A percentile compares a stretch with the other conserved stretches of the same genome.
These are phyloP conservation scores for Petunia axillaris DNA, from an alignment of 257 asterid genomes.

Conservation along the genomic window DNA sequence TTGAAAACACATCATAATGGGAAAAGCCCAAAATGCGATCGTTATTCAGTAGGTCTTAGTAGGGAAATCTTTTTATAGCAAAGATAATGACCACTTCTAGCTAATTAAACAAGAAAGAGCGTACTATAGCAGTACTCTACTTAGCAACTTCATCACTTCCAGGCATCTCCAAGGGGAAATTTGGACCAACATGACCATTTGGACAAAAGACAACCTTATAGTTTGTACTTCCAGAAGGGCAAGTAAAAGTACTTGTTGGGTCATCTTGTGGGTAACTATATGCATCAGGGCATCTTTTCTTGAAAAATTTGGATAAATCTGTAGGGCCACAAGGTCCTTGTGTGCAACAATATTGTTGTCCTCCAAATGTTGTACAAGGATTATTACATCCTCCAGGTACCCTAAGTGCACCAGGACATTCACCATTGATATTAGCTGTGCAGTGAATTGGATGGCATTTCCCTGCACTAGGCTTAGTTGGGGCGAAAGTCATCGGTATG, in stretches of 20 bases:
- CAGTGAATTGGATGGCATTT: slow-evolving; percentile 46
- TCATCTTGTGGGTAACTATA: slow-evolving; percentile 49
- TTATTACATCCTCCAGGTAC: slow-evolving; percentile 55
- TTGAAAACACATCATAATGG: no score
- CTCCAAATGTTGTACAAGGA: slow-evolving; percentile 47
- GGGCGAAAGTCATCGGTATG: slow-evolving; percentile 56
- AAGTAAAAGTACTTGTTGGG: slow-evolving; percentile 32
- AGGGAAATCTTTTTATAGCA: no score
- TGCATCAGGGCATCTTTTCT: slow-evolving; percentile 54
- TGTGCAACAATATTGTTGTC: slow-evolving; percentile 44
- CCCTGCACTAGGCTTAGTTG: slow-evolving; percentile 20
- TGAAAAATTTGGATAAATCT: slow-evolving; percentile 42
- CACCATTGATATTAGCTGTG: slow-evolving; percentile 40
- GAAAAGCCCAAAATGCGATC: no score
- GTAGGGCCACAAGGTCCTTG: slow-evolving; percentile 45
- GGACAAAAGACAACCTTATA: slow-evolving; percentile 45
- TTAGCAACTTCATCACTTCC: no score
- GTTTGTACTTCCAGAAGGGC: slow-evolving; percentile 31
- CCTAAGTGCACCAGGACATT: slow-evolving; percentile 44
- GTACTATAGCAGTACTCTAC: no score
- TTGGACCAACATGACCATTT: background rate
- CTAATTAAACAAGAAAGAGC: no score
- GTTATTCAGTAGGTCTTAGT: no score
- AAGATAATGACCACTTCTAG: no score
- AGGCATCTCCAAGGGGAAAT: no score